phyloP scores from a whole-genome alignment of 192 early-diverging fungal species.

The Coemansia sp. region DNA sequence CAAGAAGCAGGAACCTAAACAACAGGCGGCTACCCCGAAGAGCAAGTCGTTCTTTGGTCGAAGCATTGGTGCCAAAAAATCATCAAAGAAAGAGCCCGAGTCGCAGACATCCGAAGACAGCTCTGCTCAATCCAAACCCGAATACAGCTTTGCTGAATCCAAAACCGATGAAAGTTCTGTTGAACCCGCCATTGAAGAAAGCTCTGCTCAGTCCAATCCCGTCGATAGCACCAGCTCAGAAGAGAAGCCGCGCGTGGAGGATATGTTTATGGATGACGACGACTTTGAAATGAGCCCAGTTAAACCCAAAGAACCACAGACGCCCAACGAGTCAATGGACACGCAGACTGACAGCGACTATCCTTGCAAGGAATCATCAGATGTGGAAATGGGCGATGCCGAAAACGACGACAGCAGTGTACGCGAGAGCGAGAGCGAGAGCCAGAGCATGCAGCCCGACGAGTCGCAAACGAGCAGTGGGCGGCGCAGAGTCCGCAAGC shows the following conservation, averaged over 20 bases:
- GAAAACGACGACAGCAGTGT: constrained; percentile 1
- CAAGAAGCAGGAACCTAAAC: not conserved
- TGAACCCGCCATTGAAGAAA: not conserved
- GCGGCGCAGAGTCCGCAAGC: constrained; percentile 38
- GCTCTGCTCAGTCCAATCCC: not conserved
- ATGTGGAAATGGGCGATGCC: constrained; percentile 37
- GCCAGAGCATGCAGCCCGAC: not conserved
- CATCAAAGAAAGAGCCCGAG: constrained; percentile 1
- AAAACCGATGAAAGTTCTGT: not conserved
- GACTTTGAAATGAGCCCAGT: not conserved
- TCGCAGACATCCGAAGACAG: not conserved
- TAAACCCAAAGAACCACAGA: not conserved
- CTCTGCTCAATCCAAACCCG: not conserved
- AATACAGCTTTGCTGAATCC: not conserved
- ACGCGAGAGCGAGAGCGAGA: not conserved
- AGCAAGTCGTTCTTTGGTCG: constrained; percentile 46
- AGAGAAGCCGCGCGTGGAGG: constrained; percentile 33
- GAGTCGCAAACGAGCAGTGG: constrained; percentile 15
- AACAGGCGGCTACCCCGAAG: not conserved
- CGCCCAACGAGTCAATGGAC: not conserved
- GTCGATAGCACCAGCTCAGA: not conserved
- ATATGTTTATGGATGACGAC: constrained; percentile 52
- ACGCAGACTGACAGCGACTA: not conserved
- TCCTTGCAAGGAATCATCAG: constrained; percentile 12
- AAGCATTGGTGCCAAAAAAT: constrained; percentile 5